phyloP scores from a whole-genome alignment of 2,329 filamentous ascomycete genomes.

The Fusarium chlamydosporum region DNA sequence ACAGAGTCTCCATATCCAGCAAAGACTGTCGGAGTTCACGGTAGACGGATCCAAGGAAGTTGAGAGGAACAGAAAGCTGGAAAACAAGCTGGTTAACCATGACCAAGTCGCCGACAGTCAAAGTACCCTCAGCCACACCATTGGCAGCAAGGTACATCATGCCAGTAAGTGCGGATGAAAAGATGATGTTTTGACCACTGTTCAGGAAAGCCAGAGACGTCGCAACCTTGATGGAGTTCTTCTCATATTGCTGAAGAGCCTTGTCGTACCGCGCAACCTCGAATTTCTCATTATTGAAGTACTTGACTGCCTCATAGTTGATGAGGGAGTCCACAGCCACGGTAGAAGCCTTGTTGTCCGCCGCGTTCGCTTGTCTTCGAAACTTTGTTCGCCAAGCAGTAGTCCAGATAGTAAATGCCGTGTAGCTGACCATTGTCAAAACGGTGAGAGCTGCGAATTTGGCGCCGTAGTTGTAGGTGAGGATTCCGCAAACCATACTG shows the following conservation, averaged over 20 bases:
- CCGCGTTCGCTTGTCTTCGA: slow-evolving; percentile 92
- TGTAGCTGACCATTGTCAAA: slow-evolving; percentile 92
- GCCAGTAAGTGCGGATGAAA: slow-evolving; percentile 89
- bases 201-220: slow-evolving; percentile 95
- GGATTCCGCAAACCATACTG: slow-evolving; percentile 92
- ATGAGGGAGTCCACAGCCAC: slow-evolving; percentile 97
- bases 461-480: slow-evolving; percentile 95
- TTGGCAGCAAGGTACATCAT: slow-evolving; percentile 99
- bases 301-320: slow-evolving; percentile 99
- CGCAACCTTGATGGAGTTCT: slow-evolving; percentile 95
- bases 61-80: slow-evolving; percentile 94
- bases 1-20: slow-evolving; percentile 98
- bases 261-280: slow-evolving; percentile 92
- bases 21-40: slow-evolving; percentile 94
- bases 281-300: slow-evolving; percentile 98
- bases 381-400: slow-evolving; percentile 99
- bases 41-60: slow-evolving; percentile 98
- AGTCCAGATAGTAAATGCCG: slow-evolving; percentile 96
- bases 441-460: slow-evolving; percentile 93
- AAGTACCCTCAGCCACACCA: slow-evolving; percentile 82
- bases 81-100: slow-evolving; percentile 99
- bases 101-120: slow-evolving; percentile 96
- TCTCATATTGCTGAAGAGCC: slow-evolving; percentile 87
- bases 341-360: slow-evolving; percentile 94
- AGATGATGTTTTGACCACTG: slow-evolving; percentile 96